Evolutionary conservation across 2,329 filamentous ascomycete species (phyloP), one percentile per base, ranked within the genome.

Genomic region (Fusarium pseudonygamai): DNA sequence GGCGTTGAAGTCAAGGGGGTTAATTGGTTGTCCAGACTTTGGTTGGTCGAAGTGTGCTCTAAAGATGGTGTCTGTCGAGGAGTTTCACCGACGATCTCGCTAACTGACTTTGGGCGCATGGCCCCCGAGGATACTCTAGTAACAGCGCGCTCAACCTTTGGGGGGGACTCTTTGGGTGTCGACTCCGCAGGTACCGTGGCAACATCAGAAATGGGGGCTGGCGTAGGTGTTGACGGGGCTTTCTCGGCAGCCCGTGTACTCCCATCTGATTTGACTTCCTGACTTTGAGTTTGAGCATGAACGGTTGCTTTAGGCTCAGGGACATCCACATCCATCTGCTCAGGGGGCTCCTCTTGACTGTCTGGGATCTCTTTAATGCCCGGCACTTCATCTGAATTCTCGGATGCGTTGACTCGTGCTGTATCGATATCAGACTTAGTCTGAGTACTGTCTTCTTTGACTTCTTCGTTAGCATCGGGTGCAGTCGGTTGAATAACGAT

Each of bases 31-130:
- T 82, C 77, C 28, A 79, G 61, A 24, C 67, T 74, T 40, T 82
- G 81, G 32, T 72, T 71, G 11, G 67, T 71, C 15, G 77, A 72
- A 39, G 73, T 72, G 64, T 80, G 83, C 22, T 87, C 85, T 13
- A 79, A 79, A 75, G 46, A 46, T 78, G 73, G 77, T 7, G 74
- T 68, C 37, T 78, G 78, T 43, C 78, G 83, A 45, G 88, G 85
- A 24, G 85, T 87, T 67, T 90, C 90, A 59, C 89, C 91, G 11
- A 93, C 84, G 46, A 93, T 93, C 79, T 94, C 92, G 24, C 90
- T 92, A 9, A 93, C 91, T 10, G 92, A 93, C 78, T 93, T 94
- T 59, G 92, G 90, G 69, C 89, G 87, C 75, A 93, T 90, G 6
- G 91, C 89, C 46, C 91, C 92, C 15, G 92, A 93, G 7, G 91